Percentiles rank a stretch among this genome's conserved stretches.
phyloP scores from a whole-genome alignment of 306 rosid genomes.

The Macrotyloma uniflorum region DNA sequence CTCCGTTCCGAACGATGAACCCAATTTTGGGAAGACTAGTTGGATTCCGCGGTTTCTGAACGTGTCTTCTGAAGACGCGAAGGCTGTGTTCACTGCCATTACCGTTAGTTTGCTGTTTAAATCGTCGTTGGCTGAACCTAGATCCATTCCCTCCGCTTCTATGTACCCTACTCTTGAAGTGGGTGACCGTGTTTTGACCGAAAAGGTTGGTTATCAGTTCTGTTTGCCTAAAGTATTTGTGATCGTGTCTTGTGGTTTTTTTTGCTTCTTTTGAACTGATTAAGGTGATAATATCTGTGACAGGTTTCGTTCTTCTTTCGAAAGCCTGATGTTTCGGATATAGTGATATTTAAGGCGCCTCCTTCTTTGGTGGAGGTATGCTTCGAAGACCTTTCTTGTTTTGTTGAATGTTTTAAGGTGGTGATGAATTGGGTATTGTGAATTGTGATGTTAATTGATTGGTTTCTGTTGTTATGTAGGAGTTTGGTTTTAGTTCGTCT shows the following conservation, averaged over 20 bases:
- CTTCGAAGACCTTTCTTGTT: neutral
- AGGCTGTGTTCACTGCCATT: slow-evolving; percentile 76
- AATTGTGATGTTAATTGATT: slow-evolving; percentile 16
- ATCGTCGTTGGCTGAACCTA: slow-evolving; percentile 87
- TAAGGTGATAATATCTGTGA: slow-evolving; percentile 16
- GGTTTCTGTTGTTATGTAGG: slow-evolving; percentile 48
- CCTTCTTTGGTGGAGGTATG: slow-evolving; percentile 75
- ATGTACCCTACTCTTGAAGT: slow-evolving; percentile 90
- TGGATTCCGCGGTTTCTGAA: slow-evolving; percentile 71
- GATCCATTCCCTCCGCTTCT: slow-evolving; percentile 91
- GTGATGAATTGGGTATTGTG: slow-evolving; percentile 16
- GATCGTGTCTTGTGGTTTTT: neutral
- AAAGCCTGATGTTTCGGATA: slow-evolving; percentile 90
- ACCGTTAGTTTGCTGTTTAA: slow-evolving; percentile 75
- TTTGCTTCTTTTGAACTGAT: slow-evolving; percentile 15
- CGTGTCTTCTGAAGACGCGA: slow-evolving; percentile 74
- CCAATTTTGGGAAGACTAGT: slow-evolving; percentile 51
- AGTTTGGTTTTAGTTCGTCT: slow-evolving; percentile 60
- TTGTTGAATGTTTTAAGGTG: neutral
- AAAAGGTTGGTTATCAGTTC: slow-evolving; percentile 69
- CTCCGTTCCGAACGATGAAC: neutral
- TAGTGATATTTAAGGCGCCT: slow-evolving; percentile 91
- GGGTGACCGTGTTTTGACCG: slow-evolving; percentile 92
- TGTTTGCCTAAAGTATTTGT: neutral
- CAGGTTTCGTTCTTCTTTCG: slow-evolving; percentile 91